Percentiles rank a stretch among this genome's conserved stretches.
Conservation (phyloP, 2,329 filamentous ascomycete species). For the Colletotrichum orchidophilum region DNA sequence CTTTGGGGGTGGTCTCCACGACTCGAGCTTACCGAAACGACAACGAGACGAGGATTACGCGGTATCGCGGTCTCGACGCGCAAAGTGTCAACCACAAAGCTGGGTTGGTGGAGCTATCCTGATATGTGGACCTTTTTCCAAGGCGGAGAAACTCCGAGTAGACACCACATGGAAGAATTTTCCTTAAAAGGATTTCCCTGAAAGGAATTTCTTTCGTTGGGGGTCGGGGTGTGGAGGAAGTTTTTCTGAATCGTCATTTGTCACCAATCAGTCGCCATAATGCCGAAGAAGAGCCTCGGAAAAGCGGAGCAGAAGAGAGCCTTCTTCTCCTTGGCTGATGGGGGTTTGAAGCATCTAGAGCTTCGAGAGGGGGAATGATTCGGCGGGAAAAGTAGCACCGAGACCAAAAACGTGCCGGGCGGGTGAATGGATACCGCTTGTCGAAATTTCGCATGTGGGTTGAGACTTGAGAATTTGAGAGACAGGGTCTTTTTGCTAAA, state of each 20-base stretch:
- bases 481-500: conserved; percentile 5
- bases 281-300: conserved; percentile 20
- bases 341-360: background rate
- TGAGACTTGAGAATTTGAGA: background rate
- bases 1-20: background rate
- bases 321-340: background rate
- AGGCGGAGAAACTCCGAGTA: background rate
- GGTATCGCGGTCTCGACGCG: background rate
- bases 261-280: background rate
- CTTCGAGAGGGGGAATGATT: background rate
- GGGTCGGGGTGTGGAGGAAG: background rate
- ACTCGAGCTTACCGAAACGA: conserved; percentile 11
- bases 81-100: background rate
- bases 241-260: background rate
- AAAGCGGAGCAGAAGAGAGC: background rate
- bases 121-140: background rate
- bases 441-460: background rate
- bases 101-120: background rate
- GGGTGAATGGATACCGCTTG: conserved; percentile 1
- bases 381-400: background rate
- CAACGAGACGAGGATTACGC: conserved; percentile 2
- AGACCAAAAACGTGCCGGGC: background rate
- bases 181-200: background rate
- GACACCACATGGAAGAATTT: conserved; percentile 4
- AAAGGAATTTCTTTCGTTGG: background rate